Base-by-base conservation (phyloP, 2,329 filamentous ascomycete genomes). In the Calonectria crousiana region DNA sequence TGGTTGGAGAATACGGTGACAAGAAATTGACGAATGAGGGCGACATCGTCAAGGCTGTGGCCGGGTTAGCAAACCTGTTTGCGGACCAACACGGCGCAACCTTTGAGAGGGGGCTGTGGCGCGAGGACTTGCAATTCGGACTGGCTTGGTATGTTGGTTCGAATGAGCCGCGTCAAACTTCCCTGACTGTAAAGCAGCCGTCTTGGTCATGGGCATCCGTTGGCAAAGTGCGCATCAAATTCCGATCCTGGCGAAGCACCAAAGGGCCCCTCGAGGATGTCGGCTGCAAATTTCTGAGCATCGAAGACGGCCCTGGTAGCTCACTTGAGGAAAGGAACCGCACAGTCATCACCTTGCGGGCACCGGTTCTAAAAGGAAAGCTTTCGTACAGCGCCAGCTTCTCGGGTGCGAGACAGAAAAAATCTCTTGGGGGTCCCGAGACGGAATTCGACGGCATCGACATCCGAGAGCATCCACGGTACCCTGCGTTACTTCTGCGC, bases 121-220 rank as follows among this genome's bases (percentile, higher is more conserved):
- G 52, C 18, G 72, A 71, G 30, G 72, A 74, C 18, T 44, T 74
- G 8, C n/a, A n/a, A 13, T 64, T 62, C 28, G 72, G 72, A 2
- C 60, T 74, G 13, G 52, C 51, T 3, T 74, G 72, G 72, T 74
- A 74, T 30, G 72, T 68, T 26, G 8, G 28, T 13, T 23, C 47
- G 6, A 71, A 71, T 11, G 72, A 74, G 1, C 20, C 23, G n/a
- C 64, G 75, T 5, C 18, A 26, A 9, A 58, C 72, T 1, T 65
- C 47, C 4, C 20, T 68, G 11, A n/a, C 58, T 5, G 2, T 4
- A 1, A 8, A 62, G 9, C 64, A 49, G 4, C 71, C 75, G 16
- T 72, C 75, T 32, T 76, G 75, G 75, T 65, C 73, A 16, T 76
- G 75, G 75, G 67, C 75, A 3, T 75, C 75, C 18, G 73, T 74